Evolutionary conservation across 345 rosid genomes (phyloP), one percentile per base, ranked within the genome.

Genomic region (Eutrema japonicum): DNA sequence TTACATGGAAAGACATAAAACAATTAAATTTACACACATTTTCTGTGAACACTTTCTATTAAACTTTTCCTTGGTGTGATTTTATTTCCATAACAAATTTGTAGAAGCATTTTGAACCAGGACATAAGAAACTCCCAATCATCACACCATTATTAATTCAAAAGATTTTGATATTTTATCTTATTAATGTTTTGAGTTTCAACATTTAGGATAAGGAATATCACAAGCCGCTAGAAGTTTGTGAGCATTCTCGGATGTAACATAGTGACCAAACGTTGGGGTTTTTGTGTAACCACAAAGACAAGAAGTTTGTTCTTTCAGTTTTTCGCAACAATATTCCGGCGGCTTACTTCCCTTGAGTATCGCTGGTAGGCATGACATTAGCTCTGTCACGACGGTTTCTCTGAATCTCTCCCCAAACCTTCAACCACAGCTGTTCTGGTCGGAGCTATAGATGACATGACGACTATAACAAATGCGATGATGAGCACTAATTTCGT

Each of bases 221-320:
- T 84, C 84, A 61, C 94, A 88, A 36, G 74, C 14, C 33, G 27
- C n/a, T 0, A 52, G 63, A 18, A 83, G 43, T 71, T 37, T 79
- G 11, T 38, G 66, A 4, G 84, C 87, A 13, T 79, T 82, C 18
- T 86, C 85, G 6, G 80, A 70, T 72, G 74, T 74, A 7, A 81
- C 70, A 53, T 18, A 85, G 38, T 68, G 80, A 62, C 18, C 68
- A 29, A 85, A 50, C 10, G 12, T 55, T 0, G 95, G 94, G 45
- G 79, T n/a, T 60, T 42, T 78, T 1, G 83, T 35, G 80, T 85
- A 86, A 16, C 81, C 79, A 30, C 89, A 89, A 8, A 89, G 73
- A 76, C 94, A 89, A 2, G 91, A 82, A 64, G 37, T 64, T 81
- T 85, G 89, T 78, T 85, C 81, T 73, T 59, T 80, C 74, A 84